phyloP scores from a whole-genome alignment of 495 filamentous ascomycete genomes.

The Ramalina peruviana region DNA sequence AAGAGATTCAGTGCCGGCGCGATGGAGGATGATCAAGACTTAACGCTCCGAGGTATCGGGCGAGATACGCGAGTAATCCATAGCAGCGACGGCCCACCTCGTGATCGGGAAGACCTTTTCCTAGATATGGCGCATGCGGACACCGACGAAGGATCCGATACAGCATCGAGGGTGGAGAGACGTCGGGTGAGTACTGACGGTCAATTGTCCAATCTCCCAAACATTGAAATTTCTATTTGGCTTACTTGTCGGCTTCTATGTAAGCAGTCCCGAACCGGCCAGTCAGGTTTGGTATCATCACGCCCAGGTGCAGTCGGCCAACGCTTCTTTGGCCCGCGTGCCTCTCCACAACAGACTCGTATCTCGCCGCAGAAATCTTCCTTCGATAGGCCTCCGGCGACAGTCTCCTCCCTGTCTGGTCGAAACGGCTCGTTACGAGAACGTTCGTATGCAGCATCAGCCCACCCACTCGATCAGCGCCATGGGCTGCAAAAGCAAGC shows the following conservation, averaged over 20 bases:
- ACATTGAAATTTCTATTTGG: background rate
- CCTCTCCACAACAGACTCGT: background rate
- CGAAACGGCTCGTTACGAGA: constrained; percentile 18
- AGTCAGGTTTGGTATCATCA: constrained; percentile 1
- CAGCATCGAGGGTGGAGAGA: constrained; percentile 27
- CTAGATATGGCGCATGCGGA: constrained; percentile 47
- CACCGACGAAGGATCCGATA: constrained; percentile 31
- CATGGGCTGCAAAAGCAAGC: constrained; percentile 28
- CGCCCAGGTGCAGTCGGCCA: constrained; percentile 22
- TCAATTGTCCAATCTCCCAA: constrained; percentile 29
- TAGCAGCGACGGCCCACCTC: constrained; percentile 13
- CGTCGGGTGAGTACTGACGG: constrained; percentile 10
- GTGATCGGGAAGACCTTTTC: constrained; percentile 45
- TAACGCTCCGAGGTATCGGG: constrained; percentile 23
- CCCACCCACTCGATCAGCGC: constrained; percentile 36
- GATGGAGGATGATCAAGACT: constrained; percentile 9
- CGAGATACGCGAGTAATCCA: constrained; percentile 13
- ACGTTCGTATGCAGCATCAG: constrained; percentile 30
- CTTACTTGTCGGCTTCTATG: background rate
- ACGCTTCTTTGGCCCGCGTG: background rate
- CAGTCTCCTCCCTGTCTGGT: constrained; percentile 5
- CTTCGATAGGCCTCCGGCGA: constrained; percentile 1
- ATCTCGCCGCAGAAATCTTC: constrained; percentile 3
- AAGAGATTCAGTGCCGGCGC: constrained; percentile 1
- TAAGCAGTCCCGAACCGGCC: background rate